A percentile compares a stretch with the other conserved stretches of the same genome.
These are phyloP conservation scores for Populus tomentosa DNA, from an alignment of 441 rosid species.

Conservation along the genomic window DNA sequence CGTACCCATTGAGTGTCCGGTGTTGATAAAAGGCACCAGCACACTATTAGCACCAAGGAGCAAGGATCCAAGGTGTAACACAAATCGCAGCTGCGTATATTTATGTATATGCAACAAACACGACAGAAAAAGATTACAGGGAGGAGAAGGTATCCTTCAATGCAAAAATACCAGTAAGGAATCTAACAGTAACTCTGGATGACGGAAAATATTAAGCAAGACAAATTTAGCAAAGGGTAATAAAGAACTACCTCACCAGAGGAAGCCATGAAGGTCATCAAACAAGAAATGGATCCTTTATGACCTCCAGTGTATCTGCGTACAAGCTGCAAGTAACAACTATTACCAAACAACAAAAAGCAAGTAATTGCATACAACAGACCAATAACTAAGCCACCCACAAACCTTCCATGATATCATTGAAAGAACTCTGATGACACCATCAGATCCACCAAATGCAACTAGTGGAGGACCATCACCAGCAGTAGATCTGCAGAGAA, in stretches of 20 bases:
- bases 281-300: conserved; percentile 89
- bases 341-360: conserved; percentile 11
- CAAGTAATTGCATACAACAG: conserved; percentile 15
- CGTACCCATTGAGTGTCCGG: neutral
- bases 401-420: conserved; percentile 99
- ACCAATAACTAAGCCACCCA: conserved; percentile 11
- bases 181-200: neutral
- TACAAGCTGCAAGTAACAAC: conserved; percentile 67
- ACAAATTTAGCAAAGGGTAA: conserved; percentile 10
- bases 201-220: neutral
- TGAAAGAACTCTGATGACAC: conserved; percentile 96
- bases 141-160: neutral
- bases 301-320: conserved; percentile 96
- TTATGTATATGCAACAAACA: neutral
- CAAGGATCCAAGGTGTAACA: neutral
- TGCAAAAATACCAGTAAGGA: neutral
- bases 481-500: conserved; percentile 68
- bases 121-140: neutral
- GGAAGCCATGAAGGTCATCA: conserved; percentile 97
- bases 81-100: neutral
- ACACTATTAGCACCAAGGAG: neutral
- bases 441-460: conserved; percentile 98
- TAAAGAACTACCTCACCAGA: conserved; percentile 79
- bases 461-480: conserved; percentile 97
- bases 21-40: neutral